These are phyloP conservation scores for Aspergillus bertholletiae DNA, from an alignment of 495 filamentous ascomycete genomes.

Conservation along the genomic window DNA sequence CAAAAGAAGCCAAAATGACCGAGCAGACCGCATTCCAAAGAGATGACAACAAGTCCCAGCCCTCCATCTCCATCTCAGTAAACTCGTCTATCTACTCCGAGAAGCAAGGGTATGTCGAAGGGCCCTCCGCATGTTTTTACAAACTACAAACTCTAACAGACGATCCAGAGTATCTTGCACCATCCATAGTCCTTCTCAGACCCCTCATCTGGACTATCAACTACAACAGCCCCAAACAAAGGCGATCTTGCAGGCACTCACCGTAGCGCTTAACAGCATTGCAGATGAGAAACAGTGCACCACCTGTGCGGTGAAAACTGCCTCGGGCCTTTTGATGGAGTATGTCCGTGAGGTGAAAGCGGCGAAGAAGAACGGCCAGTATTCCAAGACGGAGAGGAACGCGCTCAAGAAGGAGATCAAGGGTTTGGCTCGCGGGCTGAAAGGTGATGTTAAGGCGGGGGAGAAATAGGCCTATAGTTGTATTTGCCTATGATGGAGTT, in stretches of 20 bases:
- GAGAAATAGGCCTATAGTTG: no score
- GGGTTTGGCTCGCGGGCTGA: slow-evolving; percentile 7
- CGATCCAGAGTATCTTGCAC: neutral
- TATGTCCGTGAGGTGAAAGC: slow-evolving; percentile 11
- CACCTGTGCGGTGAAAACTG: slow-evolving; percentile 13
- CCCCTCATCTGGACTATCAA: slow-evolving; percentile 11
- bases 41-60: neutral
- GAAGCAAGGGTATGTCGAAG: neutral
- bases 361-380: slow-evolving; percentile 15
- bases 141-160: neutral
- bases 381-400: slow-evolving; percentile 17
- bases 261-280: slow-evolving; percentile 11
- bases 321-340: slow-evolving; percentile 7
- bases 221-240: slow-evolving; percentile 8
- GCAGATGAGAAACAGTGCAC: slow-evolving; percentile 14
- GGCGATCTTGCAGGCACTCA: slow-evolving; percentile 4
- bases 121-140: neutral
- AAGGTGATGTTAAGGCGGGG: slow-evolving; percentile 13
- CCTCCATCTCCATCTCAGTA: neutral
- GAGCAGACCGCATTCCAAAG: neutral
- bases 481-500: no score
- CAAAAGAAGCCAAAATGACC: neutral
- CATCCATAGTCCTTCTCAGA: slow-evolving; percentile 11
- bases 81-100: neutral
- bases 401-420: slow-evolving; percentile 18